Conservation (phyloP, 805 yeast species). For the Pichia rugopelliculosa region DNA sequence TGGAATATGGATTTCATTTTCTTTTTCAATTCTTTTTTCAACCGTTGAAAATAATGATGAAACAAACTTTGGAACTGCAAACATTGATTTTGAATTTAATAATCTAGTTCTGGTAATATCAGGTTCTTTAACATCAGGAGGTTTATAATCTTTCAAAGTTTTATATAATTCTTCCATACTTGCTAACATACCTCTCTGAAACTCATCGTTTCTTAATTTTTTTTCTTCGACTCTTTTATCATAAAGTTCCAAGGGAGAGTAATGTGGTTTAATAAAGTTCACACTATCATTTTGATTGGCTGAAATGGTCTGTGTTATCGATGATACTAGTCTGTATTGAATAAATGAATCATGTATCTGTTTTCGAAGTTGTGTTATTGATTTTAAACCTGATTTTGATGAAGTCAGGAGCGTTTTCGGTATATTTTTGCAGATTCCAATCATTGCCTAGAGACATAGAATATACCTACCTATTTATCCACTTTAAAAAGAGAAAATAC, state of each 20-base stretch:
- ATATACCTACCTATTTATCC: neutral
- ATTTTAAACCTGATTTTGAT: neutral
- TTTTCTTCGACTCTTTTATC: conserved; percentile 30
- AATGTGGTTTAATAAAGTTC: neutral
- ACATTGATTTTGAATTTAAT: neutral
- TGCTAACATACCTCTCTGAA: conserved; percentile 68
- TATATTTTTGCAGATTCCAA: neutral
- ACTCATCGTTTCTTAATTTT: conserved; percentile 60
- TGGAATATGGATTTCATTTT: conserved; percentile 38
- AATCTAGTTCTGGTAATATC: conserved; percentile 25
- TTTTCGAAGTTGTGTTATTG: neutral
- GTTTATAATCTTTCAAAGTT: conserved; percentile 46
- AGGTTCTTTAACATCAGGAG: conserved; percentile 54
- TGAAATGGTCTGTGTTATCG: neutral
- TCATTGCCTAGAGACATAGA: neutral
- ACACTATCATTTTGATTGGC: neutral
- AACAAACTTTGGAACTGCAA: conserved; percentile 32
- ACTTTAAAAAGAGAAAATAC: neutral
- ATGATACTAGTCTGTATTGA: neutral
- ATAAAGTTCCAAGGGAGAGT: conserved; percentile 26
- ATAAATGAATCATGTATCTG: neutral
- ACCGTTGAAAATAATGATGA: conserved; percentile 23
- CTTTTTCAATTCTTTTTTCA: neutral
- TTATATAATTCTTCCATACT: conserved; percentile 54
- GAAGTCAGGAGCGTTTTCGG: neutral